phyloP scores from a whole-genome alignment of 805 yeast genomes.

The Saccharomycopsis sp. region DNA sequence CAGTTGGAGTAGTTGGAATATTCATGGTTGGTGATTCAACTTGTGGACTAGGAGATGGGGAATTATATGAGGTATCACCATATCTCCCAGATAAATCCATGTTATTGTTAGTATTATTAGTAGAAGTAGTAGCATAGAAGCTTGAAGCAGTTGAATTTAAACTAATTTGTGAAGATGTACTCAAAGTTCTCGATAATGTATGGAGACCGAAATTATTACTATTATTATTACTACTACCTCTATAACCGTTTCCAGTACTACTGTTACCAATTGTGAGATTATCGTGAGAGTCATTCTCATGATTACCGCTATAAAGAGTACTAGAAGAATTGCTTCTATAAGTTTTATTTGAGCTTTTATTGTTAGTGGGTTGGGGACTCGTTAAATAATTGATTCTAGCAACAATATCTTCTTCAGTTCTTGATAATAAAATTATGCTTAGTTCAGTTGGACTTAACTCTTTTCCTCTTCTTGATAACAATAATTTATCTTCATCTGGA shows the following conservation, averaged over 20 bases:
- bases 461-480: slow-evolving; percentile 41
- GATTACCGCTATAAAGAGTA: not conserved
- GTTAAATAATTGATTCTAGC: slow-evolving; percentile 35
- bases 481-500: slow-evolving; percentile 61
- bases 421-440: slow-evolving; percentile 57
- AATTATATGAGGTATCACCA: not conserved
- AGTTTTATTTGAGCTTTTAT: not conserved
- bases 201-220: slow-evolving; percentile 6
- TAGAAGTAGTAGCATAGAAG: too few species aligned
- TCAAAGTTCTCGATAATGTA: slow-evolving; percentile 15
- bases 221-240: too few species aligned
- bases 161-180: slow-evolving; percentile 13
- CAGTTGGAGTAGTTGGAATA: not conserved
- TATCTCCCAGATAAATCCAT: not conserved
- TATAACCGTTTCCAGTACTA: not conserved
- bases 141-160: slow-evolving; percentile 13
- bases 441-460: slow-evolving; percentile 65
- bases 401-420: slow-evolving; percentile 68
- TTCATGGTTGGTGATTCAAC: not conserved
- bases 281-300: not conserved
- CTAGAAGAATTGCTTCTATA: not conserved
- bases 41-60: not conserved
- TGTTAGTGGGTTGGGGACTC: not conserved
- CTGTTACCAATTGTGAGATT: not conserved
- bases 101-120: too few species aligned